These are phyloP conservation scores for Cladosporium sp. DNA, from an alignment of 2,329 filamentous ascomycete species.

Conservation along the genomic window DNA sequence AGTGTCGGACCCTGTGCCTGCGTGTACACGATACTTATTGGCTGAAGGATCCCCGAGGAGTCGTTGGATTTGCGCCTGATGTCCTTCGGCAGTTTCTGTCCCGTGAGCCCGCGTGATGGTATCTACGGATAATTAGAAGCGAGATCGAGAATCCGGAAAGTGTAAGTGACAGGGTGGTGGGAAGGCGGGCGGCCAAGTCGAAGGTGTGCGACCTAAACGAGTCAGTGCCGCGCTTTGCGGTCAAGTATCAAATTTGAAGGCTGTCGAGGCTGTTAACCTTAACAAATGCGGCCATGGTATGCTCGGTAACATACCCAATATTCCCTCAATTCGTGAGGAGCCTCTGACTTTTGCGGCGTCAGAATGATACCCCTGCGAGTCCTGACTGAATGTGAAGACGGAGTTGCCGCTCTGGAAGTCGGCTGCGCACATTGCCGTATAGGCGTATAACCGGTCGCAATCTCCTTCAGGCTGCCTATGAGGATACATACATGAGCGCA, in stretches of 20 bases:
- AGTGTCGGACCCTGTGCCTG: not conserved
- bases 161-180: not conserved
- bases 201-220: not conserved
- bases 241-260: not conserved
- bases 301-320: not conserved
- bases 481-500: not conserved
- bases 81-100: not conserved
- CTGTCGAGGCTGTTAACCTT: not conserved
- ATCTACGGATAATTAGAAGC: not conserved
- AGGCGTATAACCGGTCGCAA: not conserved
- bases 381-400: not conserved
- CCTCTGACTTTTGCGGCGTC: not conserved
- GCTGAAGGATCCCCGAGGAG: conserved; percentile 5
- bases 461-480: not conserved
- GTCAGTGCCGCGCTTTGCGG: not conserved
- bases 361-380: not conserved
- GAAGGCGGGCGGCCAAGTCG: not conserved
- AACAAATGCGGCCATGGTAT: not conserved
- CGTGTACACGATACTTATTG: not conserved
- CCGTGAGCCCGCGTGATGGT: not conserved
- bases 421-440: not conserved
- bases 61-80: not conserved
- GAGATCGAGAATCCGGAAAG: not conserved
- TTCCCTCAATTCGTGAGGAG: not conserved
- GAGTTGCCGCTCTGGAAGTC: not conserved